A percentile compares a stretch with the other conserved stretches of the same genome.
Conservation (phyloP, 1,139 yeast genomes). For the Geotrichum carabidarum region DNA sequence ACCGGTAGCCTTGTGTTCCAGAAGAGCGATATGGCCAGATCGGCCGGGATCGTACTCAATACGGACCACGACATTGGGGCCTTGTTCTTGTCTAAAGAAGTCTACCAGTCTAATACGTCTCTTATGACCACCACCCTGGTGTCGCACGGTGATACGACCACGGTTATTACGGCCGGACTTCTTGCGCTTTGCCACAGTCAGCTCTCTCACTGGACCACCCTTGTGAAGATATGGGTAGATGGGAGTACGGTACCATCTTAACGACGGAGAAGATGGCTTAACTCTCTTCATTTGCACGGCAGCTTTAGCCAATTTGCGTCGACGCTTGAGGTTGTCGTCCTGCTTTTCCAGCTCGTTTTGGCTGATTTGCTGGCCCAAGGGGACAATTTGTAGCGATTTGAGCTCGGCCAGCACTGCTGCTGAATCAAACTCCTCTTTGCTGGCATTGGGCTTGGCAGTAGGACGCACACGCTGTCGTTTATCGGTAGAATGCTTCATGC, state of each 20-base stretch:
- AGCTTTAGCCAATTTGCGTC: slow-evolving; percentile 66
- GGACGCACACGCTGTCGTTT: slow-evolving; percentile 22
- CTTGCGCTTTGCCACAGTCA: slow-evolving; percentile 69
- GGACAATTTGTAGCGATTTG: slow-evolving; percentile 26
- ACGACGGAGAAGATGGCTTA: slow-evolving; percentile 81
- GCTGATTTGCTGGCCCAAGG: slow-evolving; percentile 30
- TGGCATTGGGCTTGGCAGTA: slow-evolving; percentile 19
- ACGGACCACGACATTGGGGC: slow-evolving; percentile 74
- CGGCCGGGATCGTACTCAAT: slow-evolving; percentile 96
- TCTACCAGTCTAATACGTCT: slow-evolving; percentile 82
- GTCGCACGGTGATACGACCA: slow-evolving; percentile 87
- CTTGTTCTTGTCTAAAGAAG: slow-evolving; percentile 59
- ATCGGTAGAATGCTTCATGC: slow-evolving; percentile 2
- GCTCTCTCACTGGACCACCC: slow-evolving; percentile 71
- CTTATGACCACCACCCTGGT: slow-evolving; percentile 96
- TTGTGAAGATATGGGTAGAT: slow-evolving; percentile 80
- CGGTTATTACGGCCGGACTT: slow-evolving; percentile 86
- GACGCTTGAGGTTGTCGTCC: slow-evolving; percentile 66
- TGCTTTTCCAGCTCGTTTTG: slow-evolving; percentile 71
- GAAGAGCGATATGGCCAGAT: slow-evolving; percentile 85
- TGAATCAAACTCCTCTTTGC: slow-evolving; percentile 20
- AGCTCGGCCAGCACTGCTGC: slow-evolving; percentile 25
- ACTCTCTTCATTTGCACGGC: slow-evolving; percentile 66
- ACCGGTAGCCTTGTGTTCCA: slow-evolving; percentile 60
- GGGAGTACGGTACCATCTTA: slow-evolving; percentile 86